Conservation (phyloP, 768 basidiomycete genomes). For the Trichaptum fuscoviolaceum region DNA sequence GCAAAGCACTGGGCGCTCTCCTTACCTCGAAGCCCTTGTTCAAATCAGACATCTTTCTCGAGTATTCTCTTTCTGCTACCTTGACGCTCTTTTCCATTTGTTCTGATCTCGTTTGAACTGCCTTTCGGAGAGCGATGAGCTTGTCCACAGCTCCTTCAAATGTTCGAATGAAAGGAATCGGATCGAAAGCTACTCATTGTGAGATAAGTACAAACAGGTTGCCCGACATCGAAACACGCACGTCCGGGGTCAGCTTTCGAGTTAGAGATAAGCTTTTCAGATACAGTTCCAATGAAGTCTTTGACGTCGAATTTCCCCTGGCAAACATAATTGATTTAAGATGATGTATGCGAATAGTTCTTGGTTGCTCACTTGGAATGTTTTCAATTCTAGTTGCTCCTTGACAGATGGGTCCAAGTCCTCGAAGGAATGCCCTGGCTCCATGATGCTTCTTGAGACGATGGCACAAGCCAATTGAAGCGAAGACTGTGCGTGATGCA, state of each 20-base stretch:
- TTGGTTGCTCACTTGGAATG: conserved; percentile 30
- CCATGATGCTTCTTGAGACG: conserved; percentile 13
- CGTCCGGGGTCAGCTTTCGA: conserved; percentile 83
- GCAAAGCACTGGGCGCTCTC: conserved; percentile 9
- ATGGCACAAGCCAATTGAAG: not conserved
- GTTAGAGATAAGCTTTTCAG: conserved; percentile 81
- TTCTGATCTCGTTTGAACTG: conserved; percentile 87
- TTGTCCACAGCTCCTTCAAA: conserved; percentile 90
- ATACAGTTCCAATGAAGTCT: conserved; percentile 80
- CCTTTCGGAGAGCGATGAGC: conserved; percentile 79
- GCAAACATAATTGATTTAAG: conserved; percentile 10
- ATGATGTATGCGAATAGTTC: conserved; percentile 3
- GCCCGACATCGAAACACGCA: conserved; percentile 34
- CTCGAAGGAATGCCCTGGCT: conserved; percentile 18
- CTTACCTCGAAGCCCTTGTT: conserved; percentile 91
- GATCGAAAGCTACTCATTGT: conserved; percentile 70
- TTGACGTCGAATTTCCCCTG: conserved; percentile 91
- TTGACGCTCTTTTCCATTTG: conserved; percentile 90
- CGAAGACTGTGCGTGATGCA: not conserved
- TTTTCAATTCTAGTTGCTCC: conserved; percentile 32
- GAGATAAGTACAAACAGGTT: conserved; percentile 1
- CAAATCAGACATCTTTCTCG: conserved; percentile 88
- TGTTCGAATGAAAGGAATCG: conserved; percentile 86
- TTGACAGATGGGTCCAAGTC: conserved; percentile 46
- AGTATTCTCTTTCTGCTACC: conserved; percentile 88